These are phyloP conservation scores for Sporisorium graminicola DNA, from an alignment of 1,284 basidiomycete species.

Conservation along the genomic window DNA sequence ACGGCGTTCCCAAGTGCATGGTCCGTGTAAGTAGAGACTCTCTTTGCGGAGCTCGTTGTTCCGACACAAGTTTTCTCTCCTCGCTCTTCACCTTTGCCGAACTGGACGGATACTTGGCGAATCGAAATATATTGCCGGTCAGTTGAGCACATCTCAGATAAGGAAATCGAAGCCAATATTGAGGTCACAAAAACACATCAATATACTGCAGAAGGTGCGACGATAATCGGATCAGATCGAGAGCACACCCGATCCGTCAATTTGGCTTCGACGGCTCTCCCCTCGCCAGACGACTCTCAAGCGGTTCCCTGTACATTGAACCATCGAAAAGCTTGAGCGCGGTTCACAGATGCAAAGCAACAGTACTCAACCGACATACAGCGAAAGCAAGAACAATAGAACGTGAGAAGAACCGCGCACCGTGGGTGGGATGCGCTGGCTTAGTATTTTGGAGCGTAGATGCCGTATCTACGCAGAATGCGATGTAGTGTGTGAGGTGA, in stretches of 20 bases:
- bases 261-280: too few relatives aligned
- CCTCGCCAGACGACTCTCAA: too few relatives aligned
- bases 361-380: background rate
- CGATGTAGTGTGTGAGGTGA: slow-evolving; percentile 18
- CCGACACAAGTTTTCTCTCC: background rate
- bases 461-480: slow-evolving; percentile 19
- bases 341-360: too few relatives aligned
- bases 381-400: background rate
- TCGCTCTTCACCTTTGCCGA: background rate
- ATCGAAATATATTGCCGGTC: slow-evolving; percentile 1
- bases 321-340: too few relatives aligned
- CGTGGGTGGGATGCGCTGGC: slow-evolving; percentile 6
- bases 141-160: too few relatives aligned
- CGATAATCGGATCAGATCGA: too few relatives aligned
- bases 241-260: too few relatives aligned
- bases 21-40: background rate
- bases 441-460: slow-evolving; percentile 20
- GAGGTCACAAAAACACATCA: too few relatives aligned
- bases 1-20: background rate
- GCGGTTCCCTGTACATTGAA: too few relatives aligned
- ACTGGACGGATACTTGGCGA: background rate
- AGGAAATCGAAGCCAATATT: background rate
- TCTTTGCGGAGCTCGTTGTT: background rate
- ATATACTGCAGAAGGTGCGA: too few relatives aligned
- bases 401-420: slow-evolving; percentile 21